Evolutionary conservation across 176 grass and related monocot species (phyloP), one percentile per base, ranked within the genome.

Genomic region (Musa schizocarpa): DNA sequence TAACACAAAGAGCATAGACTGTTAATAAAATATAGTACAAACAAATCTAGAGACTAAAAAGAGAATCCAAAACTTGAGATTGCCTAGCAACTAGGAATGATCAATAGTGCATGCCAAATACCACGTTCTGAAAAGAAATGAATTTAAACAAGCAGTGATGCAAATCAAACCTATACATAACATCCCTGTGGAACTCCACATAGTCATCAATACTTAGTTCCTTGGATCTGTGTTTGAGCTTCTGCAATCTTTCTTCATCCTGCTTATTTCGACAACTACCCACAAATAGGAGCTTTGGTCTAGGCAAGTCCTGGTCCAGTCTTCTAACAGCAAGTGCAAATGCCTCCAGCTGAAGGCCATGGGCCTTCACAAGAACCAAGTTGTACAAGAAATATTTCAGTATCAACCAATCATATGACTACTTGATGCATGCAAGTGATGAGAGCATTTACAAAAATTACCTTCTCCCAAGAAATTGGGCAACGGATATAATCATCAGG

Each of bases 381-480:
- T 13, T 5, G 34, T n/a, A 29, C 76, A 48, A 7, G 69, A 53
- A 74, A 65, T 78, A 85, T 52, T 71, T 68, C 72, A 64, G 70
- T 52, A 29, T 77, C n/a, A 78, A 12, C 29, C 65, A 71, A 21
- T 1, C 29, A 48, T 61, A 25, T 49, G 7, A 70, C 23, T 13
- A 29, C 11, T 29, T 14, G 7, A 56, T 29, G 13, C 2, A 21
- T 74, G 21, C 52, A 29, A 23, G 16, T 26, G 9, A 65, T 6
- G 34, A 26, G 21, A 3, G 17, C 13, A 70, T 56, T 74, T 9
- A 11, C 8, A 23, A 56, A 17, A 27, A 26, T 13, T 64, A 94
- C 95, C 95, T 99, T 99, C 83, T 99, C 95, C 50, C 95, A n/a
- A n/a, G 90, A 82, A 99, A 99, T 67, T 99, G 90, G 74, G 95